These are phyloP conservation scores for Atkinsonella hypoxylon DNA, from an alignment of 2,329 filamentous ascomycete genomes.

Conservation along the genomic window DNA sequence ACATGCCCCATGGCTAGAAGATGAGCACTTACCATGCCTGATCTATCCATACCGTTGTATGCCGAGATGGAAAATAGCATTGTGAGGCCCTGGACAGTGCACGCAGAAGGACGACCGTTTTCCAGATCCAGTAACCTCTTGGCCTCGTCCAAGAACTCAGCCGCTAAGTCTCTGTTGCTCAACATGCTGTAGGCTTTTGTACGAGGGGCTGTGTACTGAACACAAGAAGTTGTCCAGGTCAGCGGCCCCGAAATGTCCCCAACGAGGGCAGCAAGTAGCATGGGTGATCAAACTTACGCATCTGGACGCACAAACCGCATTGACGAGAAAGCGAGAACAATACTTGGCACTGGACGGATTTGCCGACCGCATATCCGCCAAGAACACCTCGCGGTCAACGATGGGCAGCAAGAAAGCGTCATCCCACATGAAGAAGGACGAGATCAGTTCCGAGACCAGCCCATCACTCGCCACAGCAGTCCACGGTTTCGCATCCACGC, in stretches of 20 bases:
- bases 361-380: slow-evolving; percentile 15
- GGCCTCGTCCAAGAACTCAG: slow-evolving; percentile 13
- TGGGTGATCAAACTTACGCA: slow-evolving; percentile 11
- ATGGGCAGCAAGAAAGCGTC: slow-evolving; percentile 14
- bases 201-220: slow-evolving; percentile 12
- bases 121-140: slow-evolving; percentile 14
- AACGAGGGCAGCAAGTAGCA: background rate
- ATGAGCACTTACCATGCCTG: slow-evolving; percentile 7
- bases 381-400: slow-evolving; percentile 15
- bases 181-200: slow-evolving; percentile 9
- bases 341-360: slow-evolving; percentile 12
- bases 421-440: slow-evolving; percentile 20
- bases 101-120: slow-evolving; percentile 9
- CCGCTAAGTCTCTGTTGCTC: slow-evolving; percentile 9
- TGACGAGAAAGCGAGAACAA: slow-evolving; percentile 21
- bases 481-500: slow-evolving; percentile 18
- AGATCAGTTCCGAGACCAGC: slow-evolving; percentile 19
- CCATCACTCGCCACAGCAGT: slow-evolving; percentile 18
- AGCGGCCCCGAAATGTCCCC: background rate
- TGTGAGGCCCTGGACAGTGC: slow-evolving; percentile 12
- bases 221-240: background rate
- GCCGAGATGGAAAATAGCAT: slow-evolving; percentile 10
- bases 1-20: background rate
- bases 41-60: slow-evolving; percentile 7
- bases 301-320: slow-evolving; percentile 20